A percentile compares a stretch with the other conserved stretches of the same genome.
These are phyloP conservation scores for Sarocladiaceae sp. DNA, from an alignment of 2,329 filamentous ascomycete genomes.

Conservation along the genomic window DNA sequence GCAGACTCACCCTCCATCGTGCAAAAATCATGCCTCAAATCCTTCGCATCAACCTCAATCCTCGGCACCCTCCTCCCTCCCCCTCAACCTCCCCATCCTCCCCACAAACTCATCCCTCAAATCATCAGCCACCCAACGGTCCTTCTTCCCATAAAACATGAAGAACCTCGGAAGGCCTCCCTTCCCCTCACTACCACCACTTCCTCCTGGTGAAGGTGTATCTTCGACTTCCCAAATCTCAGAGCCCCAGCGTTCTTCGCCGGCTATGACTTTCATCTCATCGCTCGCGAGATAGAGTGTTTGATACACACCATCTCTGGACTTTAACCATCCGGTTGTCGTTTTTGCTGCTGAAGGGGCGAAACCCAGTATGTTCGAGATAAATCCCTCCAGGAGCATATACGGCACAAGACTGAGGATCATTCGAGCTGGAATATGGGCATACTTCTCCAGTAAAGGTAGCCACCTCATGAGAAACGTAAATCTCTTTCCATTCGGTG, in stretches of 20 bases:
- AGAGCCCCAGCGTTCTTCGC: constrained; percentile 54
- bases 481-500: constrained; percentile 50
- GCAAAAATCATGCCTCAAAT: constrained; percentile 59
- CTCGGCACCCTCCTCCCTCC: constrained; percentile 31
- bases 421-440: constrained; percentile 34
- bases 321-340: constrained; percentile 51
- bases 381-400: constrained; percentile 35
- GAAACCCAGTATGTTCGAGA: constrained; percentile 41
- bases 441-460: constrained; percentile 33
- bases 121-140: constrained; percentile 59
- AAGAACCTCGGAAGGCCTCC: constrained; percentile 47
- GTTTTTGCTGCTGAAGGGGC: constrained; percentile 42
- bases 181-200: constrained; percentile 6
- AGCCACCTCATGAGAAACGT: constrained; percentile 1
- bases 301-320: constrained; percentile 55
- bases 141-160: constrained; percentile 55
- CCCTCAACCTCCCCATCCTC: constrained; percentile 27
- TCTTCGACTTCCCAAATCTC: constrained; percentile 49
- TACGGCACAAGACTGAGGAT: constrained; percentile 39
- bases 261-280: constrained; percentile 52
- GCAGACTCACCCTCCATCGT: constrained; percentile 29
- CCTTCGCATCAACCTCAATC: constrained; percentile 51
- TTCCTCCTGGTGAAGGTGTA: too few relatives aligned
- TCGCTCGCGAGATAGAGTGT: constrained; percentile 54
- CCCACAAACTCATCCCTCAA: constrained; percentile 54